A percentile compares a stretch with the other conserved stretches of the same genome.
These are phyloP conservation scores for Musa schizocarpa DNA, from an alignment of 176 grass and related monocot species.

Conservation along the genomic window DNA sequence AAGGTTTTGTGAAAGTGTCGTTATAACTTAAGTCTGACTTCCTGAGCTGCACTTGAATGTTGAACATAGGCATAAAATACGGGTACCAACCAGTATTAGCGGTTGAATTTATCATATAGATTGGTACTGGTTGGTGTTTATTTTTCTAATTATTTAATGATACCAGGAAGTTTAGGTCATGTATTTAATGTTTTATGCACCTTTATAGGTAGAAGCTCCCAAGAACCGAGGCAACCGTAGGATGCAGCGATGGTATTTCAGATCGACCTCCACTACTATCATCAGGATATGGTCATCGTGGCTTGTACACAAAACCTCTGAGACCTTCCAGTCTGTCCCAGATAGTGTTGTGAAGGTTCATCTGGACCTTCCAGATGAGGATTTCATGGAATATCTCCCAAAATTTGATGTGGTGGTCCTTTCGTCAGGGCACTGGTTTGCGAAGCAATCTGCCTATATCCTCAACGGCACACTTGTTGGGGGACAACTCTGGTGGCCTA, in stretches of 20 bases:
- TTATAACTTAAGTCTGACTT: too few species aligned
- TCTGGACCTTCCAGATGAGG: constrained; percentile 72
- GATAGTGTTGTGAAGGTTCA: constrained; percentile 65
- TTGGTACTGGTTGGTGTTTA: not conserved
- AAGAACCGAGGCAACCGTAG: constrained; percentile 58
- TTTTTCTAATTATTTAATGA: too few species aligned
- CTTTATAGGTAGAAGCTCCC: constrained; percentile 60
- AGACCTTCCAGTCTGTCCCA: constrained; percentile 49
- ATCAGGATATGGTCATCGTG: constrained; percentile 87
- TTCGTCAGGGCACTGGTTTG: constrained; percentile 92
- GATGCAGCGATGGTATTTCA: constrained; percentile 72
- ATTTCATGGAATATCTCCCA: constrained; percentile 69
- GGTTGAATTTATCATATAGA: too few species aligned
- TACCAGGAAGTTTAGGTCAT: too few species aligned
- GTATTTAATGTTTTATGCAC: not conserved
- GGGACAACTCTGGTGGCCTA: constrained; percentile 89
- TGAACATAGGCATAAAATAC: too few species aligned
- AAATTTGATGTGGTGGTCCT: constrained; percentile 85
- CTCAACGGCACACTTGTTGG: constrained; percentile 52
- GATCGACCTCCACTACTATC: constrained; percentile 65
- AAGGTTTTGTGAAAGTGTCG: too few species aligned
- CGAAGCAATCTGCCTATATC: constrained; percentile 66
- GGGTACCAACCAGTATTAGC: too few species aligned
- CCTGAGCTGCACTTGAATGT: too few species aligned
- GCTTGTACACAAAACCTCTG: constrained; percentile 56